phyloP scores from a whole-genome alignment of 352 stramenopile genomes.

The Blastocystis sp. region DNA sequence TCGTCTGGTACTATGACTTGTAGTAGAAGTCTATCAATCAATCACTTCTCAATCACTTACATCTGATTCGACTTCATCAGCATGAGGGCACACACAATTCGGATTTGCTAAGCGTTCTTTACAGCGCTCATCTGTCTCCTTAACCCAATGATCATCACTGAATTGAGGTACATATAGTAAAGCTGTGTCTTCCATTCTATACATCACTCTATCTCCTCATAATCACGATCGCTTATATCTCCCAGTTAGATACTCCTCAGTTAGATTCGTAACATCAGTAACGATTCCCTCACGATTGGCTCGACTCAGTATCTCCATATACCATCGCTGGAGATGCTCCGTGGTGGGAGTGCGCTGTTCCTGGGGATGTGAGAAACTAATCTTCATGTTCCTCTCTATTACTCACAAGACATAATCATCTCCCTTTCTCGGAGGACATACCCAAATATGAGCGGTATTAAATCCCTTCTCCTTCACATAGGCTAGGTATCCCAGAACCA shows the following conservation, averaged over 20 bases:
- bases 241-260: slow-evolving; percentile 86
- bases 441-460: slow-evolving; percentile 96
- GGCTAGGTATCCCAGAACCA: slow-evolving; percentile 95
- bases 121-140: slow-evolving; percentile 74
- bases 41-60: background rate
- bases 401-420: slow-evolving; percentile 97
- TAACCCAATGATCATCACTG: slow-evolving; percentile 77
- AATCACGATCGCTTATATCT: slow-evolving; percentile 79
- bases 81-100: background rate
- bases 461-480: slow-evolving; percentile 94
- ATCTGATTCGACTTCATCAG: background rate
- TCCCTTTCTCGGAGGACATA: slow-evolving; percentile 95
- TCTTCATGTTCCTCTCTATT: slow-evolving; percentile 70
- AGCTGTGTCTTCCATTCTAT: slow-evolving; percentile 80
- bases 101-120: slow-evolving; percentile 69
- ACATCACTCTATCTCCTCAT: slow-evolving; percentile 73
- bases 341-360: slow-evolving; percentile 97
- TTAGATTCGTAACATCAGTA: slow-evolving; percentile 89
- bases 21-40: background rate
- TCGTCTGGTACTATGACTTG: slow-evolving; percentile 71
- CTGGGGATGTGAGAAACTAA: slow-evolving; percentile 85
- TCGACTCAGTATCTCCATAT: slow-evolving; percentile 83
- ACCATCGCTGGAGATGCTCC: slow-evolving; percentile 92
- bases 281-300: slow-evolving; percentile 84
- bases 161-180: slow-evolving; percentile 70